Evolutionary conservation across 1,139 yeast genomes (phyloP).

Genomic region (Torulaspora globosa): DNA sequence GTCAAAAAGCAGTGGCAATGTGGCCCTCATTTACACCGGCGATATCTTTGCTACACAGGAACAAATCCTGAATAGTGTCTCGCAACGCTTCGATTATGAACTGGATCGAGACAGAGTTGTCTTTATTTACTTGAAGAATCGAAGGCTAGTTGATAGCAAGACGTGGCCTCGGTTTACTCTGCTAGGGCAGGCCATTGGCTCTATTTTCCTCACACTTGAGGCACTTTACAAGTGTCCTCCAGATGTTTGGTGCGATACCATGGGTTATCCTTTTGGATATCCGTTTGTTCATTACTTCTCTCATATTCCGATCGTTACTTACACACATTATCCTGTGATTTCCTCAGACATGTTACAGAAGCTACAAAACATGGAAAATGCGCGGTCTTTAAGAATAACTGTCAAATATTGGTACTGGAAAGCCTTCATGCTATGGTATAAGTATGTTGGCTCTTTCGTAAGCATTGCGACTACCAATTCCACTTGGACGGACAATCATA

Average conservation of each 20-base stretch:
- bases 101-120: slow-evolving; percentile 56
- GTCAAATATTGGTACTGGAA: slow-evolving; percentile 71
- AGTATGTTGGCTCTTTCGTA: slow-evolving; percentile 61
- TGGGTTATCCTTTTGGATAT: slow-evolving; percentile 88
- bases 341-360: slow-evolving; percentile 79
- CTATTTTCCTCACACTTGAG: slow-evolving; percentile 62
- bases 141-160: slow-evolving; percentile 61
- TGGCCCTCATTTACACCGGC: slow-evolving; percentile 78
- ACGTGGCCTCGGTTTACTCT: slow-evolving; percentile 80
- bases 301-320: slow-evolving; percentile 72
- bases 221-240: slow-evolving; percentile 70
- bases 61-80: slow-evolving; percentile 55
- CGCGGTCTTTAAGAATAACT: slow-evolving; percentile 29
- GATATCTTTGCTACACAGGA: slow-evolving; percentile 50
- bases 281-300: slow-evolving; percentile 54
- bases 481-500: slow-evolving; percentile 84
- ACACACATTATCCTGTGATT: slow-evolving; percentile 90
- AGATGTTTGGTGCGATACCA: slow-evolving; percentile 90
- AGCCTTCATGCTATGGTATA: slow-evolving; percentile 55
- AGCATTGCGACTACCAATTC: slow-evolving; percentile 74
- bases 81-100: slow-evolving; percentile 59
- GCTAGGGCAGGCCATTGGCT: slow-evolving; percentile 83
- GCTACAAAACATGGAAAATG: slow-evolving; percentile 40
- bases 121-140: slow-evolving; percentile 63
- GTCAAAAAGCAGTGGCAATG: slow-evolving; percentile 44